Evolutionary conservation across 129 eudicot genomes (phyloP).

Genomic region (Saussurea involucrata): DNA sequence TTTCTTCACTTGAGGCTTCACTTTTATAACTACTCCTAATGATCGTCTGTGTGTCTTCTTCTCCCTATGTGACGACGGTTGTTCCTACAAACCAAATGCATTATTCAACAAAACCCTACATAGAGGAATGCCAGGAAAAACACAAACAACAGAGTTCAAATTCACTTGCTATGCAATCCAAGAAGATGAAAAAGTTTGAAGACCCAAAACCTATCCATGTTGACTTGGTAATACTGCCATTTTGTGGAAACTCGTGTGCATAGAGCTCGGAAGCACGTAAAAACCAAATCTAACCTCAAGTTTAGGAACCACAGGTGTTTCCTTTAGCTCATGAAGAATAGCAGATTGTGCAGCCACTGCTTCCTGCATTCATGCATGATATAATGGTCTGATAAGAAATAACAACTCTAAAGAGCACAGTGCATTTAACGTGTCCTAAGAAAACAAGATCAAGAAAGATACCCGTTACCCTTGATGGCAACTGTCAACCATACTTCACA

Average conservation of each 20-base stretch:
- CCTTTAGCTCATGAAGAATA: conserved; percentile 51
- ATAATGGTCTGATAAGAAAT: neutral
- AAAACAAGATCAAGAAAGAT: neutral
- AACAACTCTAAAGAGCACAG: neutral
- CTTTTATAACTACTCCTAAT: conserved; percentile 59
- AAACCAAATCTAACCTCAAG: conserved; percentile 38
- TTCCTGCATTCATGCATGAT: conserved; percentile 39
- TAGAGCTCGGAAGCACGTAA: neutral
- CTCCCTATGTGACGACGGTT: conserved; percentile 21
- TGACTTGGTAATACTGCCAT: neutral
- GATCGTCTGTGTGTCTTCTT: conserved; percentile 51
- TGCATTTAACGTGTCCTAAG: neutral
- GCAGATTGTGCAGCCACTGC: conserved; percentile 77
- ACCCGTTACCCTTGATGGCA: neutral
- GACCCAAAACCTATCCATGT: too few relatives aligned
- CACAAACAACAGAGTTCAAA: neutral
- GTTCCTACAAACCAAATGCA: conserved; percentile 37
- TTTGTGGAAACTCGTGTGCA: neutral
- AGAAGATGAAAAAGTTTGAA: neutral
- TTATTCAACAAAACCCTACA: neutral
- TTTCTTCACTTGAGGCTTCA: conserved; percentile 76
- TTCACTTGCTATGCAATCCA: neutral
- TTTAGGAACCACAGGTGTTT: conserved; percentile 49
- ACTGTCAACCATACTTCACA: neutral
- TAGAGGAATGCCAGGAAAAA: neutral